A percentile compares a stretch with the other conserved stretches of the same genome.
Conservation (phyloP, 1,139 yeast species). For the Candida mesenterica region DNA sequence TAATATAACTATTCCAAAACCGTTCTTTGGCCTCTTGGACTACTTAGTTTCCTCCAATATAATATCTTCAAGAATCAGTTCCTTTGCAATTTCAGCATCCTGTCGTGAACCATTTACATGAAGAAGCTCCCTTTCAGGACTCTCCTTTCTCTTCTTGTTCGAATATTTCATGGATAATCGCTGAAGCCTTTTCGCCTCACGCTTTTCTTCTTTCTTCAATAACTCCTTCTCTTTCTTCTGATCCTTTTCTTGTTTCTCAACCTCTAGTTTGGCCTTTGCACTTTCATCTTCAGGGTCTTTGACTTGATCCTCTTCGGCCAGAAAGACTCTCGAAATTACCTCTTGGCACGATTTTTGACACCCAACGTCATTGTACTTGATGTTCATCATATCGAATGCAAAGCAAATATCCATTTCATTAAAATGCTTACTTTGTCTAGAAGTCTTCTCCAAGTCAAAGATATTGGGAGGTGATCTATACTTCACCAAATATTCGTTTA, state of each 20-base stretch:
- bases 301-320: constrained; percentile 9
- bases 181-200: constrained; percentile 37
- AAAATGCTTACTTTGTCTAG: constrained; percentile 16
- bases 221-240: constrained; percentile 21
- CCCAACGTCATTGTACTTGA: constrained; percentile 23
- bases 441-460: constrained; percentile 18
- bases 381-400: constrained; percentile 43
- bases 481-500: constrained; percentile 26
- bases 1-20: no score
- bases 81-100: constrained; percentile 3
- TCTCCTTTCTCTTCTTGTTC: constrained; percentile 18
- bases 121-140: constrained; percentile 4
- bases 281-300: constrained; percentile 18
- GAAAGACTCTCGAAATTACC: constrained; percentile 18
- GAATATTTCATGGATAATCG: constrained; percentile 19
- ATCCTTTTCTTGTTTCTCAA: constrained; percentile 24
- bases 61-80: background rate
- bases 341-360: constrained; percentile 20
- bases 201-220: constrained; percentile 28
- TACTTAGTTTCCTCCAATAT: no score
- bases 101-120: background rate
- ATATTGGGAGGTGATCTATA: constrained; percentile 25
- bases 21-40: no score
- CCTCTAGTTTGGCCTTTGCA: constrained; percentile 24
- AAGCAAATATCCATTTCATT: constrained; percentile 37